These are phyloP conservation scores for Capsicum baccatum DNA, from an alignment of 257 asterid genomes.

Conservation along the genomic window DNA sequence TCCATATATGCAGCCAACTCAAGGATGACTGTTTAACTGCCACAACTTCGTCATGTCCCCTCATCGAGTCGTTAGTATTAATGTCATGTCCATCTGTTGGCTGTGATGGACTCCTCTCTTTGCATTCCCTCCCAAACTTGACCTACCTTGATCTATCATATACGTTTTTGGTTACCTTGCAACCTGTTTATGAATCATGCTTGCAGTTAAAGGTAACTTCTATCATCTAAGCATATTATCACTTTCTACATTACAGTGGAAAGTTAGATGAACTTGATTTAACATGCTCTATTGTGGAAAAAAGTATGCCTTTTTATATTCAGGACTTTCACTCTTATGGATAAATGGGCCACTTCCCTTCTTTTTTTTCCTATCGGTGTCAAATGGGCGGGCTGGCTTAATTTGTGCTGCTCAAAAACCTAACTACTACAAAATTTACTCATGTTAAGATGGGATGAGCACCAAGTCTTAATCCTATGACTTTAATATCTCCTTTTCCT, in stretches of 20 bases:
- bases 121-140: slow-evolving; percentile 68
- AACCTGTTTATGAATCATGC: slow-evolving; percentile 81
- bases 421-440: slow-evolving; percentile 2
- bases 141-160: slow-evolving; percentile 88
- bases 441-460: slow-evolving; percentile 15
- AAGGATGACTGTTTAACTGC: slow-evolving; percentile 93
- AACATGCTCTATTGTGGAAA: slow-evolving; percentile 15
- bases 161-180: slow-evolving; percentile 84
- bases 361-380: not conserved
- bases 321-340: not conserved
- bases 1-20: slow-evolving; percentile 67
- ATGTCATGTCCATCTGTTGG: slow-evolving; percentile 97
- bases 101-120: slow-evolving; percentile 74
- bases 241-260: not conserved
- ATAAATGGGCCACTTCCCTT: not conserved
- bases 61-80: slow-evolving; percentile 77
- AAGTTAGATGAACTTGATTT: slow-evolving; percentile 6
- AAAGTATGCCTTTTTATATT: slow-evolving; percentile 6
- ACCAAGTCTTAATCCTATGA: not conserved
- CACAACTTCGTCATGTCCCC: slow-evolving; percentile 77
- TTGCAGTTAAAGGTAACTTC: slow-evolving; percentile 69
- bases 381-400: not conserved
- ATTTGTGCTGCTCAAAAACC: slow-evolving; percentile 13
- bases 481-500: slow-evolving; percentile 4
- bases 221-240: slow-evolving; percentile 4